phyloP scores from a whole-genome alignment of 1,139 yeast genomes.

The Protomyces arabidopsidicola region DNA sequence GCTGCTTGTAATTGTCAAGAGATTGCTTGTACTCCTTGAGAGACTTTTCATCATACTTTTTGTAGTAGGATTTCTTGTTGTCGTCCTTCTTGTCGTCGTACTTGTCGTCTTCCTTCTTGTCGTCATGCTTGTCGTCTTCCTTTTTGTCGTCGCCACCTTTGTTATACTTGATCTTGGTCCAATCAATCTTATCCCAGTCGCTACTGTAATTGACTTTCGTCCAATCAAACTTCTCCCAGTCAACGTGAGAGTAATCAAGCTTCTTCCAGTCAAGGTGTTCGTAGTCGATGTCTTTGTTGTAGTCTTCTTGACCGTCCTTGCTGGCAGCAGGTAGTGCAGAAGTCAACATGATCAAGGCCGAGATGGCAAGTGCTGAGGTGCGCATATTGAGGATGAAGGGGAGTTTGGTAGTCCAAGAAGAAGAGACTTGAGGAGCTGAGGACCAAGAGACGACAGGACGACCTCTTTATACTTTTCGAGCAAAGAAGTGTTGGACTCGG shows the following conservation, averaged over 20 bases:
- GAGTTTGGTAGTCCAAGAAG: not conserved
- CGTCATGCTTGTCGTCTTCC: not conserved
- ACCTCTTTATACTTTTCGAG: too few species aligned
- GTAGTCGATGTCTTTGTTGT: not conserved
- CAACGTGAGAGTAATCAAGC: not conserved
- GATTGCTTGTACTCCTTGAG: not conserved
- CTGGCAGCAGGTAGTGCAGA: not conserved
- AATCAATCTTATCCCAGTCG: not conserved
- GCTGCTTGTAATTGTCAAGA: not conserved
- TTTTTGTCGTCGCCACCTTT: not conserved
- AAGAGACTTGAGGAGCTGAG: not conserved
- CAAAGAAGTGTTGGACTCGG: too few species aligned
- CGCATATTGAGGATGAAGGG: not conserved
- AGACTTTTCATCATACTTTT: not conserved
- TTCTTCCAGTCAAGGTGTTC: not conserved
- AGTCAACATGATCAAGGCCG: not conserved
- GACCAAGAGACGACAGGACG: not conserved
- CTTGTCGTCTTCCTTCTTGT: not conserved
- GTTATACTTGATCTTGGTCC: not conserved
- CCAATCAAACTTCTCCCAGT: not conserved
- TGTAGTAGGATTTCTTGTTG: not conserved
- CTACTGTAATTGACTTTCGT: not conserved
- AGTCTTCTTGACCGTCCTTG: not conserved
- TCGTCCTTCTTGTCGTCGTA: not conserved
- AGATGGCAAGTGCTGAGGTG: not conserved